phyloP scores from a whole-genome alignment of 1,284 basidiomycete genomes.

The Lentinula novae-zelandiae region DNA sequence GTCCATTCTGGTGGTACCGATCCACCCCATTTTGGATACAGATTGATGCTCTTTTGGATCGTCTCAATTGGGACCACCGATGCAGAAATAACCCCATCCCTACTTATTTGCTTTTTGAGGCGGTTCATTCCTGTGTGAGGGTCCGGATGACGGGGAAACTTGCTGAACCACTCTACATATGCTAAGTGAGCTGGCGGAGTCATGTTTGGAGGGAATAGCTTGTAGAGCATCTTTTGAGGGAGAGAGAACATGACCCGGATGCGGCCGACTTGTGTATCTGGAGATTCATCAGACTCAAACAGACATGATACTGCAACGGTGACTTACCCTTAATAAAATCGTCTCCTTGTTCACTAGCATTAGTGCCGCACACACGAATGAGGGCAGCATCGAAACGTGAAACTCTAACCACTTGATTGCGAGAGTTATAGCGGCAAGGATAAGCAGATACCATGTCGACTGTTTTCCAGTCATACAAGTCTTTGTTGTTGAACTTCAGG shows the following conservation, averaged over 20 bases:
- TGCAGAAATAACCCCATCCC: not conserved
- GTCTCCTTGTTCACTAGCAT: too few relatives aligned
- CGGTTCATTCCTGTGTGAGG: too few relatives aligned
- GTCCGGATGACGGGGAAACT: not conserved
- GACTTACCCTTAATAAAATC: too few relatives aligned
- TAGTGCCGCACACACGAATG: too few relatives aligned
- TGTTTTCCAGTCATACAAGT: not conserved
- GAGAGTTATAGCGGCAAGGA: not conserved
- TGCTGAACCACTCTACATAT: not conserved
- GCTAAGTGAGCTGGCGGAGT: not conserved
- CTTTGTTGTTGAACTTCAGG: not conserved
- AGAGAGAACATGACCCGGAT: too few relatives aligned
- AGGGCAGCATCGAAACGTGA: too few relatives aligned
- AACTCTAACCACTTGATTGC: too few relatives aligned
- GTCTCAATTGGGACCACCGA: not conserved
- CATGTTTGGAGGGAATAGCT: not conserved
- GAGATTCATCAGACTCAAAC: too few relatives aligned
- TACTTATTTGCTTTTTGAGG: not conserved
- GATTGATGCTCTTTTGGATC: not conserved
- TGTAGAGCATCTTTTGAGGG: not conserved
- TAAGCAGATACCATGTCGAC: not conserved
- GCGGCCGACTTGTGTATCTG: too few relatives aligned
- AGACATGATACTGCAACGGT: too few relatives aligned
- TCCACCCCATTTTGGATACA: conserved; percentile 9
- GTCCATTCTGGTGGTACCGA: not conserved